A percentile compares a stretch with the other conserved stretches of the same genome.
Conservation (phyloP, 352 stramenopile species). For the Globisporangium viniferum region DNA sequence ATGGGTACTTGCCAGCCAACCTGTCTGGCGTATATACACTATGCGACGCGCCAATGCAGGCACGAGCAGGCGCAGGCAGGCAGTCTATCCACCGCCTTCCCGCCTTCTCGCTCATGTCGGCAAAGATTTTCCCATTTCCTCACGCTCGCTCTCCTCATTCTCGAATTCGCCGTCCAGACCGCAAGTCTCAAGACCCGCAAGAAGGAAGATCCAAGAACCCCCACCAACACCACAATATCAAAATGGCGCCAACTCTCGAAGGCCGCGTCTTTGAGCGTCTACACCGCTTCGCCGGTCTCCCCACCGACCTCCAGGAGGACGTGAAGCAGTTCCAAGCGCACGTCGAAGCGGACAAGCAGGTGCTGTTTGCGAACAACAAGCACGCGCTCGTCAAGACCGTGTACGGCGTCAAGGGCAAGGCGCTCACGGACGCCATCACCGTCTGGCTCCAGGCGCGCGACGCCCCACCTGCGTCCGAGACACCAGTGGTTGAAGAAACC, state of each 20-base stretch:
- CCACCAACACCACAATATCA: not conserved
- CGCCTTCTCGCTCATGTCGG: not conserved
- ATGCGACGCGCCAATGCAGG: not conserved
- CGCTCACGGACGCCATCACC: not conserved
- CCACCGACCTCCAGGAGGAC: constrained; percentile 10
- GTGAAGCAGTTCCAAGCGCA: not conserved
- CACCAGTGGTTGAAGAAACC: not conserved
- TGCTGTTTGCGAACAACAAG: constrained; percentile 5
- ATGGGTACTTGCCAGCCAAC: not conserved
- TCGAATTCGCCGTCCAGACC: not conserved
- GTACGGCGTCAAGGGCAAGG: constrained; percentile 14
- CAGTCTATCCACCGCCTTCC: not conserved
- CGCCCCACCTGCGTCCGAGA: not conserved
- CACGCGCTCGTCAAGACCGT: constrained; percentile 13
- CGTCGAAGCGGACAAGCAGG: constrained; percentile 1
- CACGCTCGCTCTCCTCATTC: not conserved
- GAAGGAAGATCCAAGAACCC: not conserved
- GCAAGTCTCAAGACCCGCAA: not conserved
- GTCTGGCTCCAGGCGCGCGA: constrained; percentile 29
- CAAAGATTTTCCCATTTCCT: not conserved
- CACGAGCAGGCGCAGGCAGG: too few relatives aligned
- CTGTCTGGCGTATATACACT: not conserved
- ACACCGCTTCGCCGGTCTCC: constrained; percentile 7
- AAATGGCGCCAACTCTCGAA: constrained; percentile 5
- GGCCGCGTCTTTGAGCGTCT: constrained; percentile 12